A percentile compares a stretch with the other conserved stretches of the same genome.
Conservation (phyloP, 2,329 filamentous ascomycete genomes). For the Neofusicoccum sp. region DNA sequence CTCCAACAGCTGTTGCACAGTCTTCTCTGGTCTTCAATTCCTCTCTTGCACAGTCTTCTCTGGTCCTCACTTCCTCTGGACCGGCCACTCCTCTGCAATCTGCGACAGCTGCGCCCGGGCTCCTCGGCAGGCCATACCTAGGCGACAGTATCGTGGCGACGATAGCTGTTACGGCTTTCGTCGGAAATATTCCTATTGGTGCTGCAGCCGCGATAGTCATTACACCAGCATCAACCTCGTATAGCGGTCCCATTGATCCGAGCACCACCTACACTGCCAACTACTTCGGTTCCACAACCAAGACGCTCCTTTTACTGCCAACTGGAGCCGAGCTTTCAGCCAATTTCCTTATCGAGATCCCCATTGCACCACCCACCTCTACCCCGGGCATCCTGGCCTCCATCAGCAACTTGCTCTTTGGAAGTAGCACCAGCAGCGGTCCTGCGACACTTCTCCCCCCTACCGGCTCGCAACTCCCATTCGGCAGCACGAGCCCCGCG, state of each 20-base stretch:
- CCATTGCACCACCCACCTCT: not conserved
- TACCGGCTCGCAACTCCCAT: no score
- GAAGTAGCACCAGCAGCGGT: no score
- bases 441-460: no score
- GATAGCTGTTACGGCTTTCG: not conserved
- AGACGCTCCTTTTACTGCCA: not conserved
- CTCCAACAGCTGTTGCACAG: not conserved
- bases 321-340: not conserved
- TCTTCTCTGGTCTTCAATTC: not conserved
- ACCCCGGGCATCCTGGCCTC: no score
- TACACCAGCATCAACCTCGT: not conserved
- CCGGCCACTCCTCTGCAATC: not conserved
- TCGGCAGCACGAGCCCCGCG: no score
- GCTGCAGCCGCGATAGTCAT: no score
- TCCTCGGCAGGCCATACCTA: not conserved
- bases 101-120: not conserved
- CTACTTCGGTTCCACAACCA: not conserved
- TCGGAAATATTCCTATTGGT: no score
- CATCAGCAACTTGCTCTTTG: no score
- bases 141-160: not conserved
- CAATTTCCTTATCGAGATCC: not conserved
- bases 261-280: not conserved
- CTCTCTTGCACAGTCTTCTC: not conserved
- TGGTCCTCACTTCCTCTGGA: not conserved
- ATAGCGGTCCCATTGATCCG: constrained; percentile 23